Evolutionary conservation across 2,329 filamentous ascomycete genomes (phyloP).

Genomic region (Colletotrichum siamense): DNA sequence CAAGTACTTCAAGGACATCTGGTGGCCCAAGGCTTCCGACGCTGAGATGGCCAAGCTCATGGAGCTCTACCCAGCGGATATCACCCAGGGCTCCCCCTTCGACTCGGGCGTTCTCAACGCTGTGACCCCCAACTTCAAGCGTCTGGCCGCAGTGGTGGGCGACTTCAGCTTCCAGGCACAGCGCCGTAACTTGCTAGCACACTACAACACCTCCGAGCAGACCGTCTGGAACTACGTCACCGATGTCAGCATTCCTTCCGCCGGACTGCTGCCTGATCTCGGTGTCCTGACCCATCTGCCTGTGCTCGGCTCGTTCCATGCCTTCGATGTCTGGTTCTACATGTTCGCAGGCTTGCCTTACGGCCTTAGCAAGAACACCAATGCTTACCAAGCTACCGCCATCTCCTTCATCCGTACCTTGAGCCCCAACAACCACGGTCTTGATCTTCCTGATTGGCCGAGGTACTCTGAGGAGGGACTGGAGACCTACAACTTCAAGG

Average conservation of each 20-base stretch:
- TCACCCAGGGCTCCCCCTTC: conserved; percentile 65
- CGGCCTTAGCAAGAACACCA: neutral
- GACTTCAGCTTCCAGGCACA: conserved; percentile 60
- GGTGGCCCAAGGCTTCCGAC: neutral
- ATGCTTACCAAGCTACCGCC: conserved; percentile 1
- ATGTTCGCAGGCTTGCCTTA: conserved; percentile 2
- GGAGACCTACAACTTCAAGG: conserved; percentile 1
- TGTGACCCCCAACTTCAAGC: conserved; percentile 69
- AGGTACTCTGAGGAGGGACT: neutral
- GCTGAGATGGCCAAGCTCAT: neutral
- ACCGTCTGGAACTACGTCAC: conserved; percentile 1
- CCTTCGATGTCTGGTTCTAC: neutral
- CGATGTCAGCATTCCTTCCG: neutral
- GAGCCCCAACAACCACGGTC: neutral
- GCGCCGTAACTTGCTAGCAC: conserved; percentile 48
- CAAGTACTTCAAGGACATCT: neutral
- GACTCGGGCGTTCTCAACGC: conserved; percentile 61
- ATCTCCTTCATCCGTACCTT: conserved; percentile 2
- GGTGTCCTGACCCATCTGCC: neutral
- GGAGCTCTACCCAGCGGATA: conserved; percentile 40
- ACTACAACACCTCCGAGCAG: neutral
- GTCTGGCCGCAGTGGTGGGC: conserved; percentile 65
- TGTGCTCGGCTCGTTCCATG: neutral
- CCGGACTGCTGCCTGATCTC: neutral
- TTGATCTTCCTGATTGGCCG: neutral